Evolutionary conservation across 768 basidiomycete genomes (phyloP), one percentile per base, ranked within the genome.

Genomic region (Amanita pallidorosea): DNA sequence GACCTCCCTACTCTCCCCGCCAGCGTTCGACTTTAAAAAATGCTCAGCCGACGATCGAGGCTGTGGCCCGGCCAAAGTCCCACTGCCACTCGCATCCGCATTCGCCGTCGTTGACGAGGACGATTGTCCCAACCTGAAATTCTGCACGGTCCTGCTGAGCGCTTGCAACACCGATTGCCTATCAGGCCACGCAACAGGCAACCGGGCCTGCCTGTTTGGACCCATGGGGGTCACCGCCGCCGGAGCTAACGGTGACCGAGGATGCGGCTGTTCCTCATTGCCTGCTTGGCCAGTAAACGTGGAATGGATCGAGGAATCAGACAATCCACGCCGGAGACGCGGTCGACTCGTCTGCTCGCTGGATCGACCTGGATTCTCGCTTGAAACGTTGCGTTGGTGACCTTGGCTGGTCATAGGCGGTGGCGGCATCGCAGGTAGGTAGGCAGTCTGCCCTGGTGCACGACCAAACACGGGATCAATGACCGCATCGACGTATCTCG

Each of bases 221-320:
- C 33, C 38, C 17, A 22, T 38, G 13, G 20, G 2, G 31, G 31
- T 12, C 40, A 11, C 29, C 36, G 22, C 18, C 5, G 8, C 31
- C 5, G 37, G 12, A 9, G 23, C 46, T 12, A 35, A n/a, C 9
- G 22, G 23, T 25, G 37, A 27, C 22, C 35, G n/a, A 11, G 20
- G 25, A 5, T 41, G 27, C 1, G 5, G 27, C 38, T 6, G 38
- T 11, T 54, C 47, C 12, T 25, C 22, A 27, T 69, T 66, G n/a
- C 70, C 71, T 4, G 64, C 70, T 44, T 85, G 77, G 49, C 67
- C 72, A 53, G 81, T 68, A 66, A 88, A 95, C 0, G 89, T 89
- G 4, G 89, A 85, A 54, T 83, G 88, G 54, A 97, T 92, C 2
- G 90, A 94, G n/a, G 92, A 94, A 63, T 97, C 95, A 2, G 88